Base-by-base conservation (phyloP, 176 grass and related monocot genomes). In the Stipa capillata region DNA sequence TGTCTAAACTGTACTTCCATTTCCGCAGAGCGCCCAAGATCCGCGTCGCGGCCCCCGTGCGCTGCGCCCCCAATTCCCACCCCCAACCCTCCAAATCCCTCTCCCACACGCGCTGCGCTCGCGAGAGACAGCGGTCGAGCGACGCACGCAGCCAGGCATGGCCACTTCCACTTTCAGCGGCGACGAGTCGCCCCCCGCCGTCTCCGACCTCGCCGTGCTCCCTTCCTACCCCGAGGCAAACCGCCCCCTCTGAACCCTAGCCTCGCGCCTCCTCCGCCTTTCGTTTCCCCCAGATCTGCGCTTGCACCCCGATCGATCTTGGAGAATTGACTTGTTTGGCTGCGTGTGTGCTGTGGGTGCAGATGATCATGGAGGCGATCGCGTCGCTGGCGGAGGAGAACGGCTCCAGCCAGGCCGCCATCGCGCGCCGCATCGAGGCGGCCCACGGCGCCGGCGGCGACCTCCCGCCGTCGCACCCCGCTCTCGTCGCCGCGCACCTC, bases 311-410 rank as follows among this genome's bases (percentile, higher is more conserved):
- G 75, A 53, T 80, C 64, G 77, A 79, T 68, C 77, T 79, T 35
- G 73, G 55, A 34, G 41, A 66, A 79, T 73, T 83, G 80, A 88
- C 66, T 25, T 57, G 74, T 67, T 44, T 29, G 36, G n/a, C 50
- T 37, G 3, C 3, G 20, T 68, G 39, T 4, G 9, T 40, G 11
- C 80, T n/a, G 12, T 14, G 4, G 3, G 65, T 89, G 79, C 92
- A 94, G 92, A 87, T 94, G 83, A 94, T 94, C 74, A 59, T 83
- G 39, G 69, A 76, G n/a, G 92, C 92, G 65, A 84, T 91, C 86
- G 77, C 82, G 28, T 66, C 82, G 70, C 86, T 88, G 47, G 86
- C 79, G 41, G 92, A 83, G 70, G 66, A 87, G 28, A 78, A 80
- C 33, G 89, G 86, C 53, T 91, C 86, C 40, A 91, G 86, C 81